Evolutionary conservation across 257 asterid genomes (phyloP).

Genomic region (Penstemon davidsonii): DNA sequence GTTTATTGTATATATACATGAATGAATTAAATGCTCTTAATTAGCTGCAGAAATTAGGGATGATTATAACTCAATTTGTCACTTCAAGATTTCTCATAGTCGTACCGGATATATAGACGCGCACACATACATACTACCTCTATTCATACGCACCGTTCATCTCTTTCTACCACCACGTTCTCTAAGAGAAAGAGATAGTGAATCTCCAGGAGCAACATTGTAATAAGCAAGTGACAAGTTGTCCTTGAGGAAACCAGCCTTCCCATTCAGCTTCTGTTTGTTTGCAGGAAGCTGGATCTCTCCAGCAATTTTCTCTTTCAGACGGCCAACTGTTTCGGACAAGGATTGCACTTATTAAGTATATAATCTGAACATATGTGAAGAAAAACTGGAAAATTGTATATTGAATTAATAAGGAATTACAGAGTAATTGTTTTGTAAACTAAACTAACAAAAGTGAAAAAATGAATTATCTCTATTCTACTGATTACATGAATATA

Average conservation of each 20-base stretch:
- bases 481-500: too few species aligned
- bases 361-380: too few species aligned
- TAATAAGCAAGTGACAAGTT: slow-evolving; percentile 88
- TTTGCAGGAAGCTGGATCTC: slow-evolving; percentile 90
- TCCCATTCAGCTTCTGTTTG: slow-evolving; percentile 93
- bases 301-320: slow-evolving; percentile 89
- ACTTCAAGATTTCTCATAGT: neutral
- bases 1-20: too few species aligned
- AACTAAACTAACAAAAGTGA: too few species aligned
- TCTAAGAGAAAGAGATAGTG: slow-evolving; percentile 78
- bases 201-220: slow-evolving; percentile 70
- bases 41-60: too few species aligned
- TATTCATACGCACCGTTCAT: slow-evolving; percentile 41
- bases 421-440: too few species aligned
- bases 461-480: too few species aligned
- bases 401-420: too few species aligned
- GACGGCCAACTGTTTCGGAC: slow-evolving; percentile 71
- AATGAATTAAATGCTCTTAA: too few species aligned
- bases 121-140: neutral
- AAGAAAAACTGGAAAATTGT: too few species aligned
- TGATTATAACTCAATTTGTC: too few species aligned
- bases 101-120: neutral
- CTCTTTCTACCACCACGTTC: slow-evolving; percentile 99
- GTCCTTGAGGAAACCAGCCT: slow-evolving; percentile 95
- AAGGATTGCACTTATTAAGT: slow-evolving; percentile 45